phyloP scores from a whole-genome alignment of 805 yeast genomes.

The Starmerella potacharoeniae region DNA sequence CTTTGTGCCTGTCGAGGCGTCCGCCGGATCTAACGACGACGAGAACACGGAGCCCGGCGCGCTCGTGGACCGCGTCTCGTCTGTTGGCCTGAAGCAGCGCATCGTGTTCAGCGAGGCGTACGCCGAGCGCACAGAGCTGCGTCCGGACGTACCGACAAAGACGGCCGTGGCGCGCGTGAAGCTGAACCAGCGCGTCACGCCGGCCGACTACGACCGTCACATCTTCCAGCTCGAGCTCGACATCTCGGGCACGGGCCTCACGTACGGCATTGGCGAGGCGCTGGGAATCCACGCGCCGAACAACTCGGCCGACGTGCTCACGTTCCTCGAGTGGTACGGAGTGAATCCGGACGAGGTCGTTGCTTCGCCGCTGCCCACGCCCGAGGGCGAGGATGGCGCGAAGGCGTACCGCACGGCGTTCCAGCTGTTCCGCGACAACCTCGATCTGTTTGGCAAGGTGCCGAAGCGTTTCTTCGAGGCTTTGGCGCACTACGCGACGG shows the following conservation, averaged over 20 bases:
- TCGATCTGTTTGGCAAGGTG: conserved; percentile 89
- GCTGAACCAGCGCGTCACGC: conserved; percentile 86
- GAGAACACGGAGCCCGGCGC: conserved; percentile 25
- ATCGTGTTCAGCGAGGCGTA: conserved; percentile 76
- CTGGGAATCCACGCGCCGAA: conserved; percentile 91
- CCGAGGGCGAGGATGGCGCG: conserved; percentile 26
- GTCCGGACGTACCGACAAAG: conserved; percentile 82
- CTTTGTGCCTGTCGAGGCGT: conserved; percentile 11
- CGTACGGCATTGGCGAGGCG: conserved; percentile 92
- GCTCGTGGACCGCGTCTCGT: conserved; percentile 47
- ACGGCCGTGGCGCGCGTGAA: conserved; percentile 82
- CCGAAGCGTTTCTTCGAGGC: conserved; percentile 88
- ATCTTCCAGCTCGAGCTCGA: conserved; percentile 96
- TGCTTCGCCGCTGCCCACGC: conserved; percentile 56
- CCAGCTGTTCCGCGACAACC: conserved; percentile 67
- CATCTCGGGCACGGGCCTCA: conserved; percentile 77
- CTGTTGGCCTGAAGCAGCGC: conserved; percentile 32
- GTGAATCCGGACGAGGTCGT: conserved; percentile 58
- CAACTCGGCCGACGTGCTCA: conserved; percentile 48
- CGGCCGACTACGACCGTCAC: conserved; percentile 78
- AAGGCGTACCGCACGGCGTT: conserved; percentile 68
- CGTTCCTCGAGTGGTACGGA: conserved; percentile 61
- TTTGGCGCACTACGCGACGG: conserved; percentile 59
- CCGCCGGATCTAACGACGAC: not conserved
- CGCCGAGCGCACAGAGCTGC: conserved; percentile 42